Percentiles rank a stretch among this genome's conserved stretches.
These are phyloP conservation scores for Marasmius oreades DNA, from an alignment of 1,284 basidiomycete genomes.

Conservation along the genomic window DNA sequence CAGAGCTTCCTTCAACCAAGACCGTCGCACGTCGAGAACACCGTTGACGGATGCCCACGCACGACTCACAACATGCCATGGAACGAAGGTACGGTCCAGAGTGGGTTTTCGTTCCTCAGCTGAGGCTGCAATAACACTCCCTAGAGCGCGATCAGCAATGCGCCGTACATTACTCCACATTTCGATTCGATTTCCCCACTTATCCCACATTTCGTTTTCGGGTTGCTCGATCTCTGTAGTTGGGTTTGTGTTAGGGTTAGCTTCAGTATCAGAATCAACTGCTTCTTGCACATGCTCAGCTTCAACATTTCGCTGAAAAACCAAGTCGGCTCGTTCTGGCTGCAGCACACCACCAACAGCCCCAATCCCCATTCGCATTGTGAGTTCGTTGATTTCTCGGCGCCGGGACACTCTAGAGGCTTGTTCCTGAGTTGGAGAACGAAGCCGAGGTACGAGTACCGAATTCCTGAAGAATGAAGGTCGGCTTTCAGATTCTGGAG, in stretches of 20 bases:
- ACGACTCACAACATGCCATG: slow-evolving; percentile 58
- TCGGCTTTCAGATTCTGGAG: slow-evolving; percentile 24
- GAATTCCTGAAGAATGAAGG: slow-evolving; percentile 68
- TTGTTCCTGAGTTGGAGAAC: slow-evolving; percentile 56
- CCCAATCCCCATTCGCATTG: slow-evolving; percentile 75
- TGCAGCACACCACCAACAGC: slow-evolving; percentile 68
- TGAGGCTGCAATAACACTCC: slow-evolving; percentile 50
- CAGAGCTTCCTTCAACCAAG: slow-evolving; percentile 57
- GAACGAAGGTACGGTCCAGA: slow-evolving; percentile 54
- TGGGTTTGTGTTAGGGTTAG: slow-evolving; percentile 7
- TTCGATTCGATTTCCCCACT: slow-evolving; percentile 68
- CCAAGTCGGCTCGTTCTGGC: slow-evolving; percentile 28
- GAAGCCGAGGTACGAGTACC: slow-evolving; percentile 62
- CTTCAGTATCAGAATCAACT: background rate
- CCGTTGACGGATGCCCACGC: slow-evolving; percentile 60
- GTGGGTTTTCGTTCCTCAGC: slow-evolving; percentile 30
- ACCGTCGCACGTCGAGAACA: slow-evolving; percentile 47
- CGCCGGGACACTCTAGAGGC: slow-evolving; percentile 57
- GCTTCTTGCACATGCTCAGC: slow-evolving; percentile 5
- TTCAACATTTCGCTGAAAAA: background rate
- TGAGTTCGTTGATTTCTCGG: slow-evolving; percentile 73
- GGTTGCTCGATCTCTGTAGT: slow-evolving; percentile 15
- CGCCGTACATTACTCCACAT: slow-evolving; percentile 64
- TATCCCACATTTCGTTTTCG: slow-evolving; percentile 55
- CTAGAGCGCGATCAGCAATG: slow-evolving; percentile 71